Conservation (phyloP, 1,284 basidiomycete species). For the Sanghuangporus baumii region DNA sequence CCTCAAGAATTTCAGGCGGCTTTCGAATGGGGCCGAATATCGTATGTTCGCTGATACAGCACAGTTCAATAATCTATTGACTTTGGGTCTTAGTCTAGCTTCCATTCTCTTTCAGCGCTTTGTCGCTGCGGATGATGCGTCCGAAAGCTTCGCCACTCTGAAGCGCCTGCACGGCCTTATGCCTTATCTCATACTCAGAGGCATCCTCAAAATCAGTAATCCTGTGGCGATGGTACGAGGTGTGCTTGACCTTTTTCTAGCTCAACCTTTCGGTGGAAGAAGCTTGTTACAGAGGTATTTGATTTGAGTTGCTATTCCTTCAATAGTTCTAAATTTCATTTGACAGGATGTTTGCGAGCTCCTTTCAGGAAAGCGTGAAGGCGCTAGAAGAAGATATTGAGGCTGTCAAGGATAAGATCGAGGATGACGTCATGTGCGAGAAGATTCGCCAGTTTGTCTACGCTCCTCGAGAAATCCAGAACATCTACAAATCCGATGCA, state of each 20-base stretch:
- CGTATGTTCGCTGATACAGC: conserved; percentile 47
- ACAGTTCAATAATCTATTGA: conserved; percentile 21
- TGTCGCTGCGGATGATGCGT: conserved; percentile 89
- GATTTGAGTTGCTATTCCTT: background rate
- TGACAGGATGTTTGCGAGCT: conserved; percentile 88
- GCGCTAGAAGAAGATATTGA: conserved; percentile 82
- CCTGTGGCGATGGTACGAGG: conserved; percentile 94
- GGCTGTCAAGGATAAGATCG: conserved; percentile 82
- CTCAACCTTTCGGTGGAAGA: conserved; percentile 91
- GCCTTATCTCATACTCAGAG: conserved; percentile 96
- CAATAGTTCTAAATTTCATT: background rate
- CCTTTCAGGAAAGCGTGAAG: conserved; percentile 84
- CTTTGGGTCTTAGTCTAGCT: conserved; percentile 55
- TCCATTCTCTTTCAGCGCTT: conserved; percentile 96
- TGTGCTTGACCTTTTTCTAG: conserved; percentile 94
- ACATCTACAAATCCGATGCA: conserved; percentile 74
- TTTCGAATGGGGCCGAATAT: conserved; percentile 95
- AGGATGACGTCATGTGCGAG: conserved; percentile 82
- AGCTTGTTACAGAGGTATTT: conserved; percentile 81
- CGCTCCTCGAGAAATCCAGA: conserved; percentile 84
- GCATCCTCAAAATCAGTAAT: conserved; percentile 90
- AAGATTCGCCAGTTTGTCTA: conserved; percentile 86
- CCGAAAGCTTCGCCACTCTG: conserved; percentile 81
- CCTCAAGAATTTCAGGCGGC: conserved; percentile 86
- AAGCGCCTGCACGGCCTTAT: conserved; percentile 95